phyloP scores from a whole-genome alignment of 2,329 filamentous ascomycete genomes.

The Shiraia sp. region DNA sequence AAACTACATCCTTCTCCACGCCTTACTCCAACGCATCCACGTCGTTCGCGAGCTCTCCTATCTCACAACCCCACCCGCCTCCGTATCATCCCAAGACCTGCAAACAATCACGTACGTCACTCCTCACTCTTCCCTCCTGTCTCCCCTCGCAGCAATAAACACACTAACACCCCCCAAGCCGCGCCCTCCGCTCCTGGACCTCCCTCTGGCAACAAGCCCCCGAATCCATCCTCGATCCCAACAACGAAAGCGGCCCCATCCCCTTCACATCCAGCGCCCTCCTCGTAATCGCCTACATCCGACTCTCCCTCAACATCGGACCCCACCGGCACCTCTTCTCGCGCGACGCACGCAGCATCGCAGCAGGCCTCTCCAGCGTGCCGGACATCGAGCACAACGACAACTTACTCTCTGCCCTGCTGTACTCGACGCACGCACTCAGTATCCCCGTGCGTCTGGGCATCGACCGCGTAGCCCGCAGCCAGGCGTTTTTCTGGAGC shows the following conservation, averaged over 20 bases:
- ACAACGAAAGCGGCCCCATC: slow-evolving; percentile 42
- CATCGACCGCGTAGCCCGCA: slow-evolving; percentile 58
- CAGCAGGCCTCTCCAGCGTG: slow-evolving; percentile 43
- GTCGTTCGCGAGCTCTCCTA: slow-evolving; percentile 33
- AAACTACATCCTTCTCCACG: slow-evolving; percentile 37
- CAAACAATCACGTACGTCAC: no score
- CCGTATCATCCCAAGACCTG: slow-evolving; percentile 23
- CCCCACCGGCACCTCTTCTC: slow-evolving; percentile 51
- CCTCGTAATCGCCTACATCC: slow-evolving; percentile 52
- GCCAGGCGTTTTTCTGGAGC: slow-evolving; percentile 61
- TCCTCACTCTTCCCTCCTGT: no score
- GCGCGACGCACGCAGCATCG: slow-evolving; percentile 48
- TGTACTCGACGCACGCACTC: slow-evolving; percentile 59
- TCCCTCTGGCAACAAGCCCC: slow-evolving; percentile 41
- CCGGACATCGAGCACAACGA: slow-evolving; percentile 54
- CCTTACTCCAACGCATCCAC: slow-evolving; percentile 33
- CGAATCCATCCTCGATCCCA: slow-evolving; percentile 42
- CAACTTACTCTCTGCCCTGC: slow-evolving; percentile 53
- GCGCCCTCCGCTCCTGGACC: slow-evolving; percentile 40
- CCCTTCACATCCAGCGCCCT: slow-evolving; percentile 52
- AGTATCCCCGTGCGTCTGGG: slow-evolving; percentile 61
- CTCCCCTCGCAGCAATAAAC: no score
- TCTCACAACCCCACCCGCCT: slow-evolving; percentile 19
- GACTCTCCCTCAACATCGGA: slow-evolving; percentile 52
- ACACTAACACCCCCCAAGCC: no score